A percentile compares a stretch with the other conserved stretches of the same genome.
These are phyloP conservation scores for Hyaloscypha bicolor DNA, from an alignment of 495 filamentous ascomycete species.

Conservation along the genomic window DNA sequence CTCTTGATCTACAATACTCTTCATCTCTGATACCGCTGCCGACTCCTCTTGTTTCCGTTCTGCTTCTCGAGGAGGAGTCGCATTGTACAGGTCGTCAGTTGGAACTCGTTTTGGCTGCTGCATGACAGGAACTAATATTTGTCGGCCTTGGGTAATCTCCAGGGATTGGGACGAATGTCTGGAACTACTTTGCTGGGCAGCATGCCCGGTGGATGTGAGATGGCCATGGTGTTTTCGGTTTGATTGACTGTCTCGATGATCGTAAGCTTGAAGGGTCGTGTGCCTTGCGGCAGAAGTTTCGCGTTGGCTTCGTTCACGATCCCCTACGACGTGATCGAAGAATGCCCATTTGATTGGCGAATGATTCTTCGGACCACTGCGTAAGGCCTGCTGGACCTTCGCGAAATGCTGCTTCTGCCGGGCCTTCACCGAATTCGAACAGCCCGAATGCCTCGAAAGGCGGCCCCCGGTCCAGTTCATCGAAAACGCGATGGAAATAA, in stretches of 20 bases:
- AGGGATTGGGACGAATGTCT: slow-evolving; percentile 5
- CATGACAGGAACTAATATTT: not conserved
- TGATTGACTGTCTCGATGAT: not conserved
- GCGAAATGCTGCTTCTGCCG: slow-evolving; percentile 34
- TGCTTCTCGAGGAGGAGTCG: slow-evolving; percentile 15
- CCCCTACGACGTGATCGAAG: slow-evolving; percentile 7
- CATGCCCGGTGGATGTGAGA: not conserved
- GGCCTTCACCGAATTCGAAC: slow-evolving; percentile 6
- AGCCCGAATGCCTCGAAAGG: slow-evolving; percentile 27
- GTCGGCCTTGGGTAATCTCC: not conserved
- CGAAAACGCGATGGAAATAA: not conserved
- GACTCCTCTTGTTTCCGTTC: slow-evolving; percentile 17
- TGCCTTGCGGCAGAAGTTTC: not conserved
- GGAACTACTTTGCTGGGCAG: not conserved
- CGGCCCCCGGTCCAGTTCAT: slow-evolving; percentile 37
- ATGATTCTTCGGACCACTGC: slow-evolving; percentile 19
- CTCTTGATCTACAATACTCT: not conserved
- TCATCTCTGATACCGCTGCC: not conserved
- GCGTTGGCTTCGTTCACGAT: not conserved
- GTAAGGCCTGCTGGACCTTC: slow-evolving; percentile 23
- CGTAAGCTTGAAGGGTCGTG: not conserved
- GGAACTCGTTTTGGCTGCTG: not conserved
- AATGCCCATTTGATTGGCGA: slow-evolving; percentile 24
- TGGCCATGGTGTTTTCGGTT: not conserved
- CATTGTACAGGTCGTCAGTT: slow-evolving; percentile 27